These are phyloP conservation scores for Stenogyne calaminthoides DNA, from an alignment of 305 asterid genomes.

Conservation along the genomic window DNA sequence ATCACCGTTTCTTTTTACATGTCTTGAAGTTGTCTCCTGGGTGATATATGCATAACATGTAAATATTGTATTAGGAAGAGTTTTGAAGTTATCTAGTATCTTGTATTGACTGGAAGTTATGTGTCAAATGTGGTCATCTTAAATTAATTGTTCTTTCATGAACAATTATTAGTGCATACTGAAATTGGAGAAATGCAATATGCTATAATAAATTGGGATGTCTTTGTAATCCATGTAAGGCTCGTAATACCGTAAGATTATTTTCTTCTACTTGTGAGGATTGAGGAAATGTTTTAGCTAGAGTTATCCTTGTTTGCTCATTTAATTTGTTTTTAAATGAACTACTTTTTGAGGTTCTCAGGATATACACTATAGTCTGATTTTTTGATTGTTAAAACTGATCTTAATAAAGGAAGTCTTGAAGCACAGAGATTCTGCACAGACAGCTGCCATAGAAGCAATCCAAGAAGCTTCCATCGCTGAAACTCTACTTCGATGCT, in stretches of 20 bases:
- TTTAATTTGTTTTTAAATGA: constrained; percentile 17
- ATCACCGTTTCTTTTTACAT: no score
- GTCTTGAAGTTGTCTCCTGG: no score
- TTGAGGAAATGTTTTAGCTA: constrained; percentile 12
- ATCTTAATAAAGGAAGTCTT: constrained; percentile 64
- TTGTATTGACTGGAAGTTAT: no score
- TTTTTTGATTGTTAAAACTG: constrained; percentile 34
- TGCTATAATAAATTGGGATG: not conserved
- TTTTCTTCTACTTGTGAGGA: constrained; percentile 14
- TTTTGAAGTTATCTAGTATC: no score
- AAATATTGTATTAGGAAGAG: no score
- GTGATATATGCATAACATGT: no score
- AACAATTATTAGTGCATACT: not conserved
- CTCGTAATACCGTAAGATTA: constrained; percentile 6
- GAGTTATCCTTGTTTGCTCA: constrained; percentile 1
- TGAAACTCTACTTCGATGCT: constrained; percentile 83
- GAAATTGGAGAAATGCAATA: constrained; percentile 11
- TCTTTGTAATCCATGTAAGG: not conserved
- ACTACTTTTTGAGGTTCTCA: constrained; percentile 18
- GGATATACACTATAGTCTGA: constrained; percentile 5
- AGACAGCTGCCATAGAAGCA: constrained; percentile 94
- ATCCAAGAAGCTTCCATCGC: constrained; percentile 90
- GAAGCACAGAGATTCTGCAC: constrained; percentile 88
- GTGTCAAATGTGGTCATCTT: no score
- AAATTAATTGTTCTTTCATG: no score